These are phyloP conservation scores for Termitomyces sp. DNA, from an alignment of 768 basidiomycete genomes.

Conservation along the genomic window DNA sequence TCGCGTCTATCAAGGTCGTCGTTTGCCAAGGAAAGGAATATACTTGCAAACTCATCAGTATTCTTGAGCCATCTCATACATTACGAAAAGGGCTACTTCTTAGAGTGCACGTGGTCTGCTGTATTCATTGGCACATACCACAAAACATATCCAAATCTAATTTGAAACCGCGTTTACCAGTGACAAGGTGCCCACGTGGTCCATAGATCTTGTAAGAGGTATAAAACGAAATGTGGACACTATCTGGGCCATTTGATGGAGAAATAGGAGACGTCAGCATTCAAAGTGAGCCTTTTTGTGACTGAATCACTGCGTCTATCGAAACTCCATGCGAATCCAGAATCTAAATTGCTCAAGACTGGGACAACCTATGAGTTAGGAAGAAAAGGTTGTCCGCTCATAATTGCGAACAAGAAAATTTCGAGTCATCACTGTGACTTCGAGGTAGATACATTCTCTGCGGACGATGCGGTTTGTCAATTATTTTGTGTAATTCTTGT, in stretches of 20 bases:
- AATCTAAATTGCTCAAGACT: constrained; percentile 57
- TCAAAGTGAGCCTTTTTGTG: constrained; percentile 29
- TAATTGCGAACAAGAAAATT: constrained; percentile 56
- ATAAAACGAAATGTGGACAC: constrained; percentile 39
- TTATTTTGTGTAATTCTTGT: neutral
- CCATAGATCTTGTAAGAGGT: neutral
- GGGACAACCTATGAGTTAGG: constrained; percentile 49
- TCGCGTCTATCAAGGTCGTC: no score
- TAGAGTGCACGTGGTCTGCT: no score
- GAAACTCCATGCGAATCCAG: constrained; percentile 10
- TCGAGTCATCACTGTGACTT: constrained; percentile 59
- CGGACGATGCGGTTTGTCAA: constrained; percentile 51
- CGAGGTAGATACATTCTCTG: constrained; percentile 43
- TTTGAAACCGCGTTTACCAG: neutral
- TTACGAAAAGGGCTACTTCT: neutral
- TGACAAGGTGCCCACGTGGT: neutral
- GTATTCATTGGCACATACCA: no score
- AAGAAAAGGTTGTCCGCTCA: constrained; percentile 46
- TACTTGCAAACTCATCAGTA: neutral
- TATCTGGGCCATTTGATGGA: constrained; percentile 51
- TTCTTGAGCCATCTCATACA: neutral
- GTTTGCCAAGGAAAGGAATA: no score
- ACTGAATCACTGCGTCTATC: neutral
- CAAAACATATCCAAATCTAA: no score
- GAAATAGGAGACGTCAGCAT: constrained; percentile 27